Base-by-base conservation (phyloP, 2,329 filamentous ascomycete genomes). In the Dothistroma pini region DNA sequence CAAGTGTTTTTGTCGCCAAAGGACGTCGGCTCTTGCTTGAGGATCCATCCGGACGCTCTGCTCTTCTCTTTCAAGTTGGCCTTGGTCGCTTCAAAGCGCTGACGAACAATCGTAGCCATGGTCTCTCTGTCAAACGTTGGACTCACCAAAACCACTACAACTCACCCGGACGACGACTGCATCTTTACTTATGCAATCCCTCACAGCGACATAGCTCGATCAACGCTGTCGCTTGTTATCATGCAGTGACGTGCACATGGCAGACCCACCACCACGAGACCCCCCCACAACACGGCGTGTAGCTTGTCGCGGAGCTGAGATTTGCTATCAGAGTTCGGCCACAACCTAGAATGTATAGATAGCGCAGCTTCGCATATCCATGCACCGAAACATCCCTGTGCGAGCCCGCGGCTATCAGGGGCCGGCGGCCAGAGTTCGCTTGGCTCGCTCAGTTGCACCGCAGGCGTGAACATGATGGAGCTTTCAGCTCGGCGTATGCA, bases 1-100 rank as follows among this genome's bases (percentile, higher is more conserved):
- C 78, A 70, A n/a, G 50, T 62, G 48, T 69, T 73, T 22, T 74
- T 71, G 58, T 78, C 76, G n/a, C 74, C 75, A 61, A 79, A 78
- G 1, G 75, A 74, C 7, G 73, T 69, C 16, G 69, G 69, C 63
- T 78, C 68, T 54, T 75, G 75, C 25, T 76, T 76, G 6, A 79
- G 65, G 16, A 78, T 66, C 77, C 77, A 80, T 69, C 76, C 77
- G 12, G 71, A 73, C 22, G 66, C 69, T 56, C 70, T 74, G 7
- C 61, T 71, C 68, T 77, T 78, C 31, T 68, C 63, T 63, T 71
- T 74, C 12, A 75, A 62, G 47, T 72, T 66, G 31, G 66, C 69
- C 63, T 75, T 75, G 58, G 72, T 66, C 52, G 65, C 63, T 11
- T 65, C 61, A 54, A 74, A 50, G n/a, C 75, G 68, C 34, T 68